phyloP scores from a whole-genome alignment of 176 grass and related monocot species.

The Rhipidocladum racemiflorum region DNA sequence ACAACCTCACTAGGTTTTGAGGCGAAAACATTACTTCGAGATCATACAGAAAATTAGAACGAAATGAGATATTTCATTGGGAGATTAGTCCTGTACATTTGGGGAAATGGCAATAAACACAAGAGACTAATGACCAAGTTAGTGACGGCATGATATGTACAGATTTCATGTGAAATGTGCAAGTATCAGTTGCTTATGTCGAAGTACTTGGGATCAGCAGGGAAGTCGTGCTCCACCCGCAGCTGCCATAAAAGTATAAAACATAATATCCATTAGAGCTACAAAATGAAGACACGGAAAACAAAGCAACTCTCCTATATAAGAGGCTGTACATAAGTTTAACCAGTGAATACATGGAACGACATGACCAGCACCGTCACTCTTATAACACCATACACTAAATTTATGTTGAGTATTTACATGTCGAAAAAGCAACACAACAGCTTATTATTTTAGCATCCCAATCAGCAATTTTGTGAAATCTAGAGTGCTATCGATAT shows the following conservation, averaged over 20 bases:
- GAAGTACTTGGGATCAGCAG: conserved; percentile 93
- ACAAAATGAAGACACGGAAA: not conserved
- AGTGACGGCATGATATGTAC: conserved; percentile 55
- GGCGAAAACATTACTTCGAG: not conserved
- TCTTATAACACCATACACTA: not conserved
- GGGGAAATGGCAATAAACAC: conserved; percentile 28
- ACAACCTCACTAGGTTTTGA: not conserved
- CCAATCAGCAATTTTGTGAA: not conserved
- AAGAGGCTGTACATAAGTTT: not conserved
- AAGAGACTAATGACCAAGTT: conserved; percentile 30
- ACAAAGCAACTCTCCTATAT: not conserved
- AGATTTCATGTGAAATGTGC: conserved; percentile 34
- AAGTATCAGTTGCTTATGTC: conserved; percentile 78
- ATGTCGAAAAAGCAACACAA: conserved; percentile 9
- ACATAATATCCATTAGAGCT: not conserved
- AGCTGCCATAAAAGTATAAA: conserved; percentile 45
- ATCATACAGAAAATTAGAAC: conserved; percentile 16
- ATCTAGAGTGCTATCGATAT: not conserved
- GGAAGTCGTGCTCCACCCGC: conserved; percentile 76
- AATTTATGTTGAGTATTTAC: not conserved
- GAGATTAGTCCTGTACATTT: conserved; percentile 57
- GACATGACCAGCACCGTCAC: not conserved
- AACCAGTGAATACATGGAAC: not conserved
- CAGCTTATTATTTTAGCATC: not conserved
- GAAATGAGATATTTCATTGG: conserved; percentile 43